Conservation (phyloP, 2,329 filamentous ascomycete genomes). For the Epichloe typhina region DNA sequence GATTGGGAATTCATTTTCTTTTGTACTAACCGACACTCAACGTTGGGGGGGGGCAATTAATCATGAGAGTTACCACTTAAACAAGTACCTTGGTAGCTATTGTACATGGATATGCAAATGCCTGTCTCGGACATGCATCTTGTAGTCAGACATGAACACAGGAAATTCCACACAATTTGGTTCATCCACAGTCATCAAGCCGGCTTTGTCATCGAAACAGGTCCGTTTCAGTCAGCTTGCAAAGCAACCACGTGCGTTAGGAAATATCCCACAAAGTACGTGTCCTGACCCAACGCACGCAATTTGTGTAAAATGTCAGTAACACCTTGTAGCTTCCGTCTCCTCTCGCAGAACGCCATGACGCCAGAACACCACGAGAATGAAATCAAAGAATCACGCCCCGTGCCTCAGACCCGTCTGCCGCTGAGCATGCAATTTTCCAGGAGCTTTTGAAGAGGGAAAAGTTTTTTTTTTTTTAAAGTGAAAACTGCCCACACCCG, state of each 20-base stretch:
- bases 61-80: not conserved
- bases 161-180: too few species aligned
- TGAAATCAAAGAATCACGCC: not conserved
- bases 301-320: too few species aligned
- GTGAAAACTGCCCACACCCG: constrained; percentile 29
- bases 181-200: too few species aligned
- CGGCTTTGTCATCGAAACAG: too few species aligned
- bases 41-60: not conserved
- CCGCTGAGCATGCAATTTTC: not conserved
- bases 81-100: not conserved
- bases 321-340: too few species aligned
- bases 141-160: too few species aligned
- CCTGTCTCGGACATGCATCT: too few species aligned
- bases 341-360: not conserved
- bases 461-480: not conserved
- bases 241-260: too few species aligned
- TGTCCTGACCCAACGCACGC: too few species aligned
- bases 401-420: not conserved
- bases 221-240: too few species aligned
- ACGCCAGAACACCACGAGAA: not conserved
- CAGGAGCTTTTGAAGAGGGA: not conserved
- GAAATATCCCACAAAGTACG: too few species aligned
- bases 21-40: not conserved
- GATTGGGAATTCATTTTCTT: not conserved
- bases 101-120: not conserved